Evolutionary conservation across 2,329 filamentous ascomycete species (phyloP), one percentile per base, ranked within the genome.

Genomic region (Cordyceps fumosorosea): DNA sequence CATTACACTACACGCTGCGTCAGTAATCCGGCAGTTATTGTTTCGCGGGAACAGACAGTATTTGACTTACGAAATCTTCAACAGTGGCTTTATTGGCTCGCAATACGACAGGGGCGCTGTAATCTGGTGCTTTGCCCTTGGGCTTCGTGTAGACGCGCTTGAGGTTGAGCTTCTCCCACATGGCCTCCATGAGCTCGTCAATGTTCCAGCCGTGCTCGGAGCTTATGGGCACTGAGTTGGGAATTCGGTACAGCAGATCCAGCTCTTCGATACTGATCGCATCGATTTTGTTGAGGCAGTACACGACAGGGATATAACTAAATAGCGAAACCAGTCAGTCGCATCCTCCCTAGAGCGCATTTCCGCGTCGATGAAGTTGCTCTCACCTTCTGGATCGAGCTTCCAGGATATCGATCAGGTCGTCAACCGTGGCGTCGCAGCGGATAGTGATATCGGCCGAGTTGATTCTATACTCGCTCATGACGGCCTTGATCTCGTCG

Each of bases 211-310:
- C 95, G 73, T 93, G 89, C 78, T 99, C 95, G 37, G 93, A 95
- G 74, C 93, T 97, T 77, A 99, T 98, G 32, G 95, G 95, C 64
- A 95, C 95, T 16, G 95, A 92, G 73, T 98, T 96, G 55, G 95
- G 95, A 67, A 99, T 99, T 48, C 93, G 88, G 78, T 99, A 98
- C 32, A 99, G 82, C 64, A 99, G 80, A 76, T 99, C 95, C 65
- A 99, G 83, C 77, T 99, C 95, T 77, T 99, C 93, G 69, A 99
- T 98, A 57, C 91, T 93, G 74, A 99, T 98, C 61, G 93, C 87
- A 77, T 99, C 95, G 69, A 99, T 99, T 81, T 99, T 99, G 84
- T 99, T 99, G 70, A 99, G 83, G 48, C 96, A 95, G 78, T 99
- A 99, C 60, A 99, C 91, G 66, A 98, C 95, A n/a, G 95, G 95